These are phyloP conservation scores for Grosmannia penicillata DNA, from an alignment of 2,329 filamentous ascomycete species.

Conservation along the genomic window DNA sequence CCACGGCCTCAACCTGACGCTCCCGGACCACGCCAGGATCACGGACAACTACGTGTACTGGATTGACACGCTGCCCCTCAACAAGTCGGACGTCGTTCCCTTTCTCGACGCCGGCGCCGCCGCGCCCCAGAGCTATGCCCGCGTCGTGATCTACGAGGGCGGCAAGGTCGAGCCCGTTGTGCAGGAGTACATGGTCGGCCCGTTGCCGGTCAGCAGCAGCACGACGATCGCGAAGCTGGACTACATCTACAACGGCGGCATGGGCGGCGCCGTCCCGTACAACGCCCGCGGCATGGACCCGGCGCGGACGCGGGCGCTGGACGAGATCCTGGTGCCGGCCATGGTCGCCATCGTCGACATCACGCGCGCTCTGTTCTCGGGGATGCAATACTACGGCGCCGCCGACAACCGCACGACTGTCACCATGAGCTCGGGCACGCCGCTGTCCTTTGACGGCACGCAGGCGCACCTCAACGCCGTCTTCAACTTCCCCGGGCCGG, in stretches of 20 bases:
- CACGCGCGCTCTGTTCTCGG: slow-evolving; percentile 22
- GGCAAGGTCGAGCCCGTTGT: slow-evolving; percentile 25
- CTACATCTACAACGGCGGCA: slow-evolving; percentile 28
- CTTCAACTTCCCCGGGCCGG: slow-evolving; percentile 24
- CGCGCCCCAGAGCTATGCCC: slow-evolving; percentile 26
- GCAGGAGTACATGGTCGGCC: slow-evolving; percentile 34
- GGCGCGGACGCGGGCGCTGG: slow-evolving; percentile 16
- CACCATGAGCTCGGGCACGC: slow-evolving; percentile 20
- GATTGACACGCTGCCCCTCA: slow-evolving; percentile 31
- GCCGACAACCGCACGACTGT: slow-evolving; percentile 16
- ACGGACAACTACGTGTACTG: slow-evolving; percentile 31
- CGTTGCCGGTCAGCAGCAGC: slow-evolving; percentile 24
- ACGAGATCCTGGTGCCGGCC: slow-evolving; percentile 20
- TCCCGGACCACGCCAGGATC: slow-evolving; percentile 18
- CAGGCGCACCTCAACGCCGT: slow-evolving; percentile 24
- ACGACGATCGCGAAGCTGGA: slow-evolving; percentile 24
- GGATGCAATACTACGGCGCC: slow-evolving; percentile 18
- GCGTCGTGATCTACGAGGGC: slow-evolving; percentile 29
- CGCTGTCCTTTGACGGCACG: slow-evolving; percentile 23
- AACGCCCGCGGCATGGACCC: slow-evolving; percentile 20
- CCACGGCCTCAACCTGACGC: slow-evolving; percentile 28
- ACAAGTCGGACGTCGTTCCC: slow-evolving; percentile 29
- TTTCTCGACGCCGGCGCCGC: slow-evolving; percentile 24
- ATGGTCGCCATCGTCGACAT: slow-evolving; percentile 23
- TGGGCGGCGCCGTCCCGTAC: slow-evolving; percentile 20